These are phyloP conservation scores for Rhododendron simsii DNA, from an alignment of 148 eudicot species.

Conservation along the genomic window DNA sequence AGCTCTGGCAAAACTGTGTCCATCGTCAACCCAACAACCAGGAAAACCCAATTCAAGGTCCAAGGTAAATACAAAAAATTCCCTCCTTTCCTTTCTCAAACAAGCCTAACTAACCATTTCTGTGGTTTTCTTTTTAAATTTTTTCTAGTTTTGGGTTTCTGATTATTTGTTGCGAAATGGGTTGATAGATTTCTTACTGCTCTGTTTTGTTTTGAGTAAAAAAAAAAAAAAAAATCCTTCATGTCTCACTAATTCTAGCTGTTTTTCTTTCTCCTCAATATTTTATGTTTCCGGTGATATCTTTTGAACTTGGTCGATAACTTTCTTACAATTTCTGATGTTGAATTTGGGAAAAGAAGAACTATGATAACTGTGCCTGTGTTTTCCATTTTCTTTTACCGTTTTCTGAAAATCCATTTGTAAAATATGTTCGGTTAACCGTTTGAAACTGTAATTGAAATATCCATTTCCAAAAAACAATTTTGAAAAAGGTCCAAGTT, in stretches of 20 bases:
- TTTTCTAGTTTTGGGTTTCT: background rate
- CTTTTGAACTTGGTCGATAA: background rate
- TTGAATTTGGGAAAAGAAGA: background rate
- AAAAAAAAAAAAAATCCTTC: background rate
- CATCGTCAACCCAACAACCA: conserved; percentile 59
- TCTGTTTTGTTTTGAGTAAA: background rate
- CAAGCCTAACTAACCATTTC: background rate
- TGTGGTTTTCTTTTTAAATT: background rate
- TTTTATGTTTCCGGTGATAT: background rate
- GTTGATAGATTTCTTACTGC: background rate
- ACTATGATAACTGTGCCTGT: background rate
- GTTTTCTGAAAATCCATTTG: background rate
- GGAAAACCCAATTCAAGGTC: conserved; percentile 50
- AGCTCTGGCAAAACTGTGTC: conserved; percentile 52
- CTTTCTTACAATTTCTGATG: background rate
- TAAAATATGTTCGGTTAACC: background rate
- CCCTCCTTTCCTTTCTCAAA: background rate
- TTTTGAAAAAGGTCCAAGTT: background rate
- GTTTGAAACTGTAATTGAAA: background rate
- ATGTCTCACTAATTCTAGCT: background rate
- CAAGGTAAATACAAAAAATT: conserved; percentile 33
- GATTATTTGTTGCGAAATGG: background rate
- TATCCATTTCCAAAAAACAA: background rate
- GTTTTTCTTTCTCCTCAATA: background rate
- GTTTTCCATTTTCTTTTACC: background rate